Percentiles rank a stretch among this genome's conserved stretches.
phyloP scores from a whole-genome alignment of 192 early-diverging fungal species.

The Phycomyces nitens region DNA sequence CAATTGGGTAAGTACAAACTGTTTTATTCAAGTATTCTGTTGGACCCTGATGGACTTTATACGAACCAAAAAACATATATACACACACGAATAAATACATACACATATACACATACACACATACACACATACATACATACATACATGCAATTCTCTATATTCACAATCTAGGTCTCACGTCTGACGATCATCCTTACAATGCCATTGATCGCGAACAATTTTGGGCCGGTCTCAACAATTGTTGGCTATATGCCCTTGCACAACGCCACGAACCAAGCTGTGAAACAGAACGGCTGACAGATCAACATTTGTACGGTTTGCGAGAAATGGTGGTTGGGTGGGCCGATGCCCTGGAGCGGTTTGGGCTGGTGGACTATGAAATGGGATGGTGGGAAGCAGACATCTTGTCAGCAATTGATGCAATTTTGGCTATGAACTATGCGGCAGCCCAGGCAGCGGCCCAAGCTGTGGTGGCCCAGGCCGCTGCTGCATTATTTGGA shows the following conservation, averaged over 20 bases:
- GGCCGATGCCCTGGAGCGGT: conserved; percentile 67
- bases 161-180: conserved; percentile 49
- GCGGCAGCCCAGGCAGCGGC: conserved; percentile 30
- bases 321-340: conserved; percentile 60
- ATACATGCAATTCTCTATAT: no score
- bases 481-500: conserved; percentile 21
- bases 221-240: conserved; percentile 73
- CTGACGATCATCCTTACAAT: conserved; percentile 56
- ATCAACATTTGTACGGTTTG: conserved; percentile 57
- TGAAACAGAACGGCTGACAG: conserved; percentile 49
- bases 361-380: conserved; percentile 81
- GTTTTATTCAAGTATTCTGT: background rate
- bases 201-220: conserved; percentile 61
- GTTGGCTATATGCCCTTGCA: conserved; percentile 69
- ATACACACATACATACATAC: no score
- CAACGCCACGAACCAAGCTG: conserved; percentile 46
- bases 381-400: conserved; percentile 79
- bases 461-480: conserved; percentile 24
- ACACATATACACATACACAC: no score
- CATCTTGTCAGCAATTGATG: conserved; percentile 63
- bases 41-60: background rate
- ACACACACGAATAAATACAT: no score
- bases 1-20: conserved; percentile 44
- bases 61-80: background rate
- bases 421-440: conserved; percentile 40